Base-by-base conservation (phyloP, 1,284 basidiomycete species). In the Rhodotorula sp. region DNA sequence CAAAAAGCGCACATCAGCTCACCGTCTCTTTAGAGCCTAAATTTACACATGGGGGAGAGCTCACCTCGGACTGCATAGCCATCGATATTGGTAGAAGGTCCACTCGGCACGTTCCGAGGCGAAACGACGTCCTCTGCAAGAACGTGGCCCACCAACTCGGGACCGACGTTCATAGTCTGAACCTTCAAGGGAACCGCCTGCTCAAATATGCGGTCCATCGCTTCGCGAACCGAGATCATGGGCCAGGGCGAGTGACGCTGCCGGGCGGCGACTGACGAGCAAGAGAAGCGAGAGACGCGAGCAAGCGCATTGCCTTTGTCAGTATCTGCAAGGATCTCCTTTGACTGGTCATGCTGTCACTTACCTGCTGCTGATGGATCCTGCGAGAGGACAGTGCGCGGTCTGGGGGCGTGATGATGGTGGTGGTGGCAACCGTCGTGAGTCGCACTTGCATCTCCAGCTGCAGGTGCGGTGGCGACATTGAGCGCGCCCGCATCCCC, bases 61-160 rank as follows among this genome's bases (percentile, higher is more conserved):
- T 29, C 6, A 56, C 54, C 54, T 31, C 58, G 83, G 3, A 93
- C 81, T 2, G 92, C 93, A 79, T 95, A 95, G 1, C 92, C 93
- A 79, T 94, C 92, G 16, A 93, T 91, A 73, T 88, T 94, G 10
- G 91, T 93, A 0, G 91, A 92, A 6, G 84, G 81, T 0, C 72
- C 75, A 3, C 72, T 73, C 1, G 81, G 81, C 0, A 81, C 72
- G 76, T 91, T 84, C 56, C 86, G 83, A 0, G 86, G 81, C 1
- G 91, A 88, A 67, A 84, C 82, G 1, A 93, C 86, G 71, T 91
- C 88, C 79, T 92, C 88, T 0, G 91, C 91, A 3, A 94, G 84
- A 18, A 93, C 84, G 75, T 88, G 85, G 0, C 90, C 91, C 48
- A 85, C 83, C 20, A 93, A 82, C 0, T 80, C 73, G 2, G 85